A percentile compares a stretch with the other conserved stretches of the same genome.
Evolutionary conservation across 2,329 filamentous ascomycete genomes (phyloP).

Genomic region (Dendrostoma leiphaemia): DNA sequence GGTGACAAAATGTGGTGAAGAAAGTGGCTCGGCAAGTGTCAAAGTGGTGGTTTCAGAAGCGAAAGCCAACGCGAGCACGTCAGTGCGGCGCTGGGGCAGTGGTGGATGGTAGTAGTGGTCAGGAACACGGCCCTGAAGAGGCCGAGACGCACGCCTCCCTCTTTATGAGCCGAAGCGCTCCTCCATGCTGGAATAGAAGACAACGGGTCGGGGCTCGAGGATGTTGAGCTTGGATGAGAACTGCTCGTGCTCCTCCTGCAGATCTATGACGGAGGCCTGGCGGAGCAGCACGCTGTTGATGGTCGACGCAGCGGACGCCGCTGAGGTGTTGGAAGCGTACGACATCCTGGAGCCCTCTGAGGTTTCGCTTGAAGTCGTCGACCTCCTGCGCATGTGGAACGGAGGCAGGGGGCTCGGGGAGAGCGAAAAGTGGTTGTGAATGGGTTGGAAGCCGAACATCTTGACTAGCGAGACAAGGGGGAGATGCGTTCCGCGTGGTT

Average conservation of each 20-base stretch:
- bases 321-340: slow-evolving; percentile 43
- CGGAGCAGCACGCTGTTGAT: slow-evolving; percentile 59
- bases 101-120: no score
- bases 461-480: slow-evolving; percentile 23
- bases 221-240: slow-evolving; percentile 54
- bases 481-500: slow-evolving; percentile 9
- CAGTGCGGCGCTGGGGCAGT: neutral
- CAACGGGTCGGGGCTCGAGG: slow-evolving; percentile 60
- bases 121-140: no score
- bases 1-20: neutral
- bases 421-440: slow-evolving; percentile 50
- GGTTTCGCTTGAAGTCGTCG: slow-evolving; percentile 41
- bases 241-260: slow-evolving; percentile 55
- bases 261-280: slow-evolving; percentile 55
- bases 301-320: slow-evolving; percentile 42
- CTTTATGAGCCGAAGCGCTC: slow-evolving; percentile 51
- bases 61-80: slow-evolving; percentile 9
- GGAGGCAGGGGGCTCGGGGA: slow-evolving; percentile 8
- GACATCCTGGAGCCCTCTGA: slow-evolving; percentile 39
- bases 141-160: neutral
- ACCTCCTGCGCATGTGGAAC: slow-evolving; percentile 49
- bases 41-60: slow-evolving; percentile 3
- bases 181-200: slow-evolving; percentile 63
- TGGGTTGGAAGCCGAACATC: slow-evolving; percentile 50
- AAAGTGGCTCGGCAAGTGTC: slow-evolving; percentile 5